These are phyloP conservation scores for Tagetes erecta DNA, from an alignment of 129 eudicot species.

Conservation along the genomic window DNA sequence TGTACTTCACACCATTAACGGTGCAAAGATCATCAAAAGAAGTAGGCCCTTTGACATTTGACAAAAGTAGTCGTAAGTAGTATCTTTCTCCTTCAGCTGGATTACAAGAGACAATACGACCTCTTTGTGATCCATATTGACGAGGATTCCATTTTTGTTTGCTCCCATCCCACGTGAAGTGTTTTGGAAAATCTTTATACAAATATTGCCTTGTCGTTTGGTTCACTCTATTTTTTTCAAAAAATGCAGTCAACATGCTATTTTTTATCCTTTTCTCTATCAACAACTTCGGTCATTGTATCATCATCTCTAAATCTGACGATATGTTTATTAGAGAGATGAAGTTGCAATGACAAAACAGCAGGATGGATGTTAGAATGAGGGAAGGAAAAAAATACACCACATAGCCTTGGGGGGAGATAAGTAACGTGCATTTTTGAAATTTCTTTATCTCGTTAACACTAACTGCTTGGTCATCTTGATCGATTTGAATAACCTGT, in stretches of 20 bases:
- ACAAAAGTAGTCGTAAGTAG: too few relatives aligned
- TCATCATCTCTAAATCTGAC: constrained; percentile 8
- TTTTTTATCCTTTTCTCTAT: background rate
- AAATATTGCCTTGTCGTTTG: background rate
- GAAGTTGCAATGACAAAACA: background rate
- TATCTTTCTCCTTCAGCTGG: too few relatives aligned
- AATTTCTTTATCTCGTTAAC: background rate
- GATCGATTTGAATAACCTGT: background rate
- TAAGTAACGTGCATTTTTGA: constrained; percentile 15
- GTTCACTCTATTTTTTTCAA: background rate
- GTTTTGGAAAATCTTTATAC: constrained; percentile 15
- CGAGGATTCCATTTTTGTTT: too few relatives aligned
- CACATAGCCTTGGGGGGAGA: constrained; percentile 16
- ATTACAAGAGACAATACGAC: too few relatives aligned
- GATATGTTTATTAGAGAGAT: background rate
- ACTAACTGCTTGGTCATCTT: background rate
- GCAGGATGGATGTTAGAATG: constrained; percentile 21
- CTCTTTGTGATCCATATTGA: background rate
- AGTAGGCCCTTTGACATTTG: too few relatives aligned
- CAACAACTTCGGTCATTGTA: background rate
- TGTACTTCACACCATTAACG: too few relatives aligned
- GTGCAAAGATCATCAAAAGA: too few relatives aligned
- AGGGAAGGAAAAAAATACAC: constrained; percentile 15
- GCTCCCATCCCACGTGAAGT: too few relatives aligned
- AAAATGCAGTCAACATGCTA: constrained; percentile 27